Base-by-base conservation (phyloP, 129 eudicot species). In the Arctium lappa region DNA sequence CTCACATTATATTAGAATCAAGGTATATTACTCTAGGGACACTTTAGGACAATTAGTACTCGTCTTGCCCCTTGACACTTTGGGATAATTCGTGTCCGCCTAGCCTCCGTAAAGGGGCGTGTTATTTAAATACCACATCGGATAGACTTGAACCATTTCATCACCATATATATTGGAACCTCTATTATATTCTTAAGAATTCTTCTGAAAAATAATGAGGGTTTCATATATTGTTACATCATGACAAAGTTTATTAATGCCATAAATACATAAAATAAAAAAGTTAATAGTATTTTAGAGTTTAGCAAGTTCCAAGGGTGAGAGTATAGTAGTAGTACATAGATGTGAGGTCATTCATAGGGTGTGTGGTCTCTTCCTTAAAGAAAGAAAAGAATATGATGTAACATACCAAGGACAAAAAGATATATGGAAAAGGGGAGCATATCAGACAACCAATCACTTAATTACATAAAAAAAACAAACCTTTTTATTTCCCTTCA, bases 291-390 rank as follows among this genome's bases (percentile, higher is more conserved):
- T 34, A 50, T 3, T 56, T 56, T 56, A 56, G 65, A 7, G 8
- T 8, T 56, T 22, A 75, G 81, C 86, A 76, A 76, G 76, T 75
- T 69, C 81, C 81, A 75, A 82, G 86, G 62, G 76, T 44, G 69
- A 22, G 72, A 27, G 33, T 65, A 65, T 18, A 65, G 70, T 66
- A 18, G 71, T 66, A 66, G 71, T 74, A 81, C 39, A 74, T 74
- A 75, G 81, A 82, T 48, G 81, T 82, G 86, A 75, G 86, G 86
- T 82, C 86, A 82, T 82, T 82, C 86, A 48, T 75, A 33, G 85
- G 75, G 86, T 66, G 86, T 82, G 86, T 76, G 50, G 81, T 82
- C 86, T 76, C 86, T 82, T 82, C 86, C 81, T 76, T 82, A 82
- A 66, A 65, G 74, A 63, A 65, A 66, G 69, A 65, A 46, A 82